phyloP scores from a whole-genome alignment of 176 grass and related monocot species.

The Tillandsia leiboldiana region DNA sequence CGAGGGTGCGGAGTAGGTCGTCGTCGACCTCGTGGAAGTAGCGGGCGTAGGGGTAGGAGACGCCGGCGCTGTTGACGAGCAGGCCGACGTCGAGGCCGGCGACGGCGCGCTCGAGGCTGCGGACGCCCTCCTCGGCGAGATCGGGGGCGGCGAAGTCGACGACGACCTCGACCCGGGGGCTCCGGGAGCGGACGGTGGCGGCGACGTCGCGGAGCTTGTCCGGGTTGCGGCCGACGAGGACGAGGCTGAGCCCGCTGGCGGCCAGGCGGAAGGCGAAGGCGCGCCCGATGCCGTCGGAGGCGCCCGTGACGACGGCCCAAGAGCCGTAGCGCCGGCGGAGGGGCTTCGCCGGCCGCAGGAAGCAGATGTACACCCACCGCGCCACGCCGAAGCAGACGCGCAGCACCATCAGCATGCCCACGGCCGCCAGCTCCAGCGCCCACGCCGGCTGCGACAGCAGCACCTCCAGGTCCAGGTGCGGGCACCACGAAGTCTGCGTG shows the following conservation, averaged over 20 bases:
- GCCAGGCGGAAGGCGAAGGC: conserved; percentile 74
- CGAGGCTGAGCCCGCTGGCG: conserved; percentile 46
- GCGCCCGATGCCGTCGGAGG: conserved; percentile 72
- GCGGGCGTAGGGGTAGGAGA: conserved; percentile 88
- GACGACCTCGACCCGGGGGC: conserved; percentile 48
- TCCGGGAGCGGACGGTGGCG: conserved; percentile 45
- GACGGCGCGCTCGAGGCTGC: conserved; percentile 43
- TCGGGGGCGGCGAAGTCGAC: conserved; percentile 56
- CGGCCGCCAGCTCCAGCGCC: conserved; percentile 42
- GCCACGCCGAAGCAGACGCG: conserved; percentile 37
- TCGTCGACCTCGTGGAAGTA: conserved; percentile 98
- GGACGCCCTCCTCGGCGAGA: conserved; percentile 41
- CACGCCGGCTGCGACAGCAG: conserved; percentile 59
- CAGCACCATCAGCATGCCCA: conserved; percentile 37
- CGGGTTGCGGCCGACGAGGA: conserved; percentile 74
- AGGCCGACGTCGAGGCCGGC: conserved; percentile 63
- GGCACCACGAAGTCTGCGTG: conserved; percentile 38
- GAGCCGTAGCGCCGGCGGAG: conserved; percentile 68
- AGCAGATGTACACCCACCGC: conserved; percentile 60
- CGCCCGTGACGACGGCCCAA: conserved; percentile 85
- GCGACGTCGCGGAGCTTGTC: conserved; percentile 60
- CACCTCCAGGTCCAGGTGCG: conserved; percentile 68
- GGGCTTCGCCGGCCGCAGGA: conserved; percentile 76
- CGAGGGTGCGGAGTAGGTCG: conserved; percentile 55
- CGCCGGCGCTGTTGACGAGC: conserved; percentile 75